phyloP scores from a whole-genome alignment of 306 rosid genomes.

The Dryas octopetala region DNA sequence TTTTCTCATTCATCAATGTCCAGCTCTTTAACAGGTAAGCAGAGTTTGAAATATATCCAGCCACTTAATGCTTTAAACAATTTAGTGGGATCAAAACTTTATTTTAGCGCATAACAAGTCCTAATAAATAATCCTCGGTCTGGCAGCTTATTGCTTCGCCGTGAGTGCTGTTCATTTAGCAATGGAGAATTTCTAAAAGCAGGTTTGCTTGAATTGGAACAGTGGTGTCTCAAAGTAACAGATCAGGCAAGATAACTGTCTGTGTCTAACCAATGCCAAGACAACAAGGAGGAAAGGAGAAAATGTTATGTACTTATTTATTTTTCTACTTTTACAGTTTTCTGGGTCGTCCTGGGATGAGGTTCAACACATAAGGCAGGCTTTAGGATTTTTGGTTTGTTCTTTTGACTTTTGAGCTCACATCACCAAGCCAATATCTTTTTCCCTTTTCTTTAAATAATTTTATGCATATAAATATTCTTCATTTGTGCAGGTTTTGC shows the following conservation, averaged over 20 bases:
- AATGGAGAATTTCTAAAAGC: conserved; percentile 85
- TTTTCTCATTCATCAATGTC: conserved; percentile 83
- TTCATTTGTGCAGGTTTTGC: conserved; percentile 59
- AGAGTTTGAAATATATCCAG: conserved; percentile 14
- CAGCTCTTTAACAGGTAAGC: conserved; percentile 84
- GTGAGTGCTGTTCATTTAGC: conserved; percentile 91
- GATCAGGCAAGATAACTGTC: conserved; percentile 49
- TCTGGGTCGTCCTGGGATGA: conserved; percentile 83
- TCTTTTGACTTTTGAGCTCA: conserved; percentile 28
- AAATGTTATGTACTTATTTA: conserved; percentile 8
- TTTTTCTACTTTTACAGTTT: conserved; percentile 43
- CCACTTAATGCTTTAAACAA: not conserved
- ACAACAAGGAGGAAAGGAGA: conserved; percentile 2
- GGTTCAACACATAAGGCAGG: conserved; percentile 84
- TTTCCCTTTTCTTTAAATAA: not conserved
- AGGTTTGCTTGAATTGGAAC: conserved; percentile 79
- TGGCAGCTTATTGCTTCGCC: conserved; percentile 77
- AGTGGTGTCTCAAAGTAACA: conserved; percentile 76
- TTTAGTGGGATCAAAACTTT: not conserved
- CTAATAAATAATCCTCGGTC: conserved; percentile 10
- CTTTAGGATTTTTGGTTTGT: conserved; percentile 79
- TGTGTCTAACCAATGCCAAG: conserved; percentile 4
- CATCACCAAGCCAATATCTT: conserved; percentile 10
- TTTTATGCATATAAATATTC: conserved; percentile 8
- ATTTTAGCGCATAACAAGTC: no score